Base-by-base conservation (phyloP, 495 filamentous ascomycete species). In the Oidiodendron maius region DNA sequence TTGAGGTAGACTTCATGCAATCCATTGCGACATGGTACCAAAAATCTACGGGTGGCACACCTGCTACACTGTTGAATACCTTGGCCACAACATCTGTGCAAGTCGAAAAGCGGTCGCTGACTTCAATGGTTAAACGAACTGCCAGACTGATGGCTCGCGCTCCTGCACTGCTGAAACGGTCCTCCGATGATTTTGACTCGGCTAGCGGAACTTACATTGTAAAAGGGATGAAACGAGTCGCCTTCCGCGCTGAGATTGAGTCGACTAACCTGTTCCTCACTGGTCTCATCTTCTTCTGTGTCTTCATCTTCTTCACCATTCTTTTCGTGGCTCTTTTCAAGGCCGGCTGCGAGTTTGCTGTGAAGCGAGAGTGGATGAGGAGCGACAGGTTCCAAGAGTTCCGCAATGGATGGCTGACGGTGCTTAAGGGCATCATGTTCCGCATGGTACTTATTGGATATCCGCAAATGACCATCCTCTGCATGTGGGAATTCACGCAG, bases 21-120 rank as follows among this genome's bases (percentile, higher is more conserved):
- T 69, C 72, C 24, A 88, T 96, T 52, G 82, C 87, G 45, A 94
- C 89, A 24, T 98, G 93, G 93, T 98, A 97, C 64, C 93, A 96
- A 65, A 85, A 90, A 23, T 74, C 93, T 11, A 98, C 93, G 3
- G 93, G 93, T 26, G 93, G 93, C 45, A 87, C 78, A 18, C 87
- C 93, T 11, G 83, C 90, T 11, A 87, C 82, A 22, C 70, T 95
- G 34, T 78, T 96, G 23, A 83, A 85, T 25, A 77, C 74, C 6
- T 74, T 96, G 26, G 73, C 74, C 2, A 80, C 78, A 3, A 82
- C 84, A 21, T 96, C 93, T 0, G 89, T 98, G 5, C 76, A 91
- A 61, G 81, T 96, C 21, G 73, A 89, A 50, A 96, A 93, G 68
- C 77, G 87, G 40, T 76, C 77, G 3, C 3, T 55, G 10, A 37